Percentiles rank a stretch among this genome's conserved stretches.
phyloP scores from a whole-genome alignment of 2,329 filamentous ascomycete species.

The Paramyrothecium sp. region DNA sequence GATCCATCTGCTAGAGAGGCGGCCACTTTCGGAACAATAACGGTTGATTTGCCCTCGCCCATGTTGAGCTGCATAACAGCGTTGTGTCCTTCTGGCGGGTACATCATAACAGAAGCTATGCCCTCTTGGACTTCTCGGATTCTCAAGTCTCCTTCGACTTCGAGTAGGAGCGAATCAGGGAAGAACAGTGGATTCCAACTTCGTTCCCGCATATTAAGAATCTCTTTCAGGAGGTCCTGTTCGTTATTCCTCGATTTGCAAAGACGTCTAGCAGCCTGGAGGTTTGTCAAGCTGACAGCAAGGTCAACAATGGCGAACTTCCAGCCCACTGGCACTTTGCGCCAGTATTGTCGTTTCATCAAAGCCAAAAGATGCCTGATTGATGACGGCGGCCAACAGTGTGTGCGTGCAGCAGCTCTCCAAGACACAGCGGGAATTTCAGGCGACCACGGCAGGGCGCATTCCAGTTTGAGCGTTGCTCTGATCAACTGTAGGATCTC shows the following conservation, averaged over 20 bases:
- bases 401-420: background rate
- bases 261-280: background rate
- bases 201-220: slow-evolving; percentile 46
- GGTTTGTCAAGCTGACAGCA: background rate
- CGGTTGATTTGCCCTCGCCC: slow-evolving; percentile 66
- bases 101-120: slow-evolving; percentile 55
- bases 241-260: too few relatives aligned
- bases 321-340: background rate
- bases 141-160: slow-evolving; percentile 59
- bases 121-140: slow-evolving; percentile 57
- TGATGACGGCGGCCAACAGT: background rate
- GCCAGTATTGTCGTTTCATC: background rate
- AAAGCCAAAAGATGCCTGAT: background rate
- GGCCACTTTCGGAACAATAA: slow-evolving; percentile 64
- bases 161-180: slow-evolving; percentile 61
- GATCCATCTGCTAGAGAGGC: slow-evolving; percentile 46
- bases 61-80: slow-evolving; percentile 64
- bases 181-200: slow-evolving; percentile 49
- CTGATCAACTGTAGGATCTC: background rate
- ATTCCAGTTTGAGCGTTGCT: background rate
- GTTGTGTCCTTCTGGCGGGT: slow-evolving; percentile 35
- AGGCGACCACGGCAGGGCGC: background rate
- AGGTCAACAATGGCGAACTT: background rate
- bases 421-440: background rate
- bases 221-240: slow-evolving; percentile 33